Percentiles rank a stretch among this genome's conserved stretches.
Evolutionary conservation across 2,329 filamentous ascomycete genomes (phyloP).

Genomic region (Hypoxylon sp.): DNA sequence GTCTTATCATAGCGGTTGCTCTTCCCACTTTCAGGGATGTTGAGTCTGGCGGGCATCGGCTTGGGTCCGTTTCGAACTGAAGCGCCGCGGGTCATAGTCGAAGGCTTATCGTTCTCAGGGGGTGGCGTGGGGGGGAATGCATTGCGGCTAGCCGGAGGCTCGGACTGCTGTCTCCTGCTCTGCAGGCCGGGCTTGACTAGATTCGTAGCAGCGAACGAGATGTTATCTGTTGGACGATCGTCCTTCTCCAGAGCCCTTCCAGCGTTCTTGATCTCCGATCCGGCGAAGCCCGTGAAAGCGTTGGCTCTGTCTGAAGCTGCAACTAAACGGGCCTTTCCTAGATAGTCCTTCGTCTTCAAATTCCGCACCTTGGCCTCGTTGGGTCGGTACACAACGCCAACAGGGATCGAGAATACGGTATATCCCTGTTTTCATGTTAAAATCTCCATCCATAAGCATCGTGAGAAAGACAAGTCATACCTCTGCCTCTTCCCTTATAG

Average conservation of each 20-base stretch:
- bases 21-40: constrained; percentile 68
- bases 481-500: constrained; percentile 92
- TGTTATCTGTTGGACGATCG: constrained; percentile 83
- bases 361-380: constrained; percentile 99
- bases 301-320: constrained; percentile 86
- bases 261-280: constrained; percentile 81
- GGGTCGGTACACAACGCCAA: constrained; percentile 93
- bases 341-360: constrained; percentile 95
- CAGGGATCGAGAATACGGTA: constrained; percentile 97
- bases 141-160: constrained; percentile 81
- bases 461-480: constrained; percentile 61
- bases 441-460: neutral
- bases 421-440: constrained; percentile 78
- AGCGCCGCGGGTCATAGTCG: constrained; percentile 63
- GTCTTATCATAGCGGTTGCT: constrained; percentile 68
- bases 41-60: constrained; percentile 72
- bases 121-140: constrained; percentile 98
- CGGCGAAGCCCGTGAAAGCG: constrained; percentile 84
- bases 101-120: constrained; percentile 81
- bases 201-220: constrained; percentile 93
- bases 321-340: constrained; percentile 94
- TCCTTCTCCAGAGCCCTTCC: constrained; percentile 72
- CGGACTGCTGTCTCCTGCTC: constrained; percentile 86
- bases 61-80: constrained; percentile 73
- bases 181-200: constrained; percentile 87